Base-by-base conservation (phyloP, 768 basidiomycete species). In the Boletus insuetus region DNA sequence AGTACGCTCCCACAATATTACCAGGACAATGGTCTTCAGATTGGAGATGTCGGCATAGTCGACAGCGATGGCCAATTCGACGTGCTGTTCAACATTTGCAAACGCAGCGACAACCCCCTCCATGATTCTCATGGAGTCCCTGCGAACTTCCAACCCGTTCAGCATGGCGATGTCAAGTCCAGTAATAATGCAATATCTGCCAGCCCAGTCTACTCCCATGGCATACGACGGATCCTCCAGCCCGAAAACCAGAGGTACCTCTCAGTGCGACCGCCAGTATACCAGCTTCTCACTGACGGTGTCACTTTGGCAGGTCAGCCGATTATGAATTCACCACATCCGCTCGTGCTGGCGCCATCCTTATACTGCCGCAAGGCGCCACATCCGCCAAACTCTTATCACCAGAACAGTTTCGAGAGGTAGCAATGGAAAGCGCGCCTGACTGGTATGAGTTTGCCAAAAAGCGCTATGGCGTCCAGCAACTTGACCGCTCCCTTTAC, bases 21-120 rank as follows among this genome's bases (percentile, higher is more conserved):
- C 31, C 20, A 32, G 20, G 20, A 51, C 4, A 1, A 2, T n/a
- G 49, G 49, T 17, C 49, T 51, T 51, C 9, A 51, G 16, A 51
- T 51, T 13, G 49, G 49, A 4, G 49, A 51, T n/a, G 49, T 51
- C 4, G 49, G 49, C 41, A 22, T 41, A 34, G 40, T 51, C 13
- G 29, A 34, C 14, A 32, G 5, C 19, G 16, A n/a, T 1, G 49
- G 49, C 14, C 40, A 42, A 19, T 51, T 51, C 32, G 31, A 34
- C 19, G 49, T 51, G 31, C n/a, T 51, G 16, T 51, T 51, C 17
- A 51, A 51, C 16, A 32, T 51, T n/a, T 32, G 32, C n/a, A 51
- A 42, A 24, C 8, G 6, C 11, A 13, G 17, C 14, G 32, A 51
- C 34, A 51, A 51, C 6, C 1, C 17, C 17, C 50, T 43, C 22